A percentile compares a stretch with the other conserved stretches of the same genome.
These are phyloP conservation scores for Auriculariales sp. DNA, from an alignment of 768 basidiomycete species.

Conservation along the genomic window DNA sequence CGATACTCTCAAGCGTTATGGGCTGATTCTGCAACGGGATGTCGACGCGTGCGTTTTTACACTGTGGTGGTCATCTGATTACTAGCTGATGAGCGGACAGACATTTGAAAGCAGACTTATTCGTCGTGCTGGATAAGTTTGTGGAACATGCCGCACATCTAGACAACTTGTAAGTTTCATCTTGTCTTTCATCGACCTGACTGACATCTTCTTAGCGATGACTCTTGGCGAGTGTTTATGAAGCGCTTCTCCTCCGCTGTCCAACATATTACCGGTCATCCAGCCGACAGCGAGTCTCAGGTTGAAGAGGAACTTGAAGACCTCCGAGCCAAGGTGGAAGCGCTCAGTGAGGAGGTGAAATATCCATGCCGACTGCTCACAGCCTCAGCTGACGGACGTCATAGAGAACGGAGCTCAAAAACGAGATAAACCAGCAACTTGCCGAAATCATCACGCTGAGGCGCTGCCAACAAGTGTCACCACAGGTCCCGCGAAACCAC, in stretches of 20 bases:
- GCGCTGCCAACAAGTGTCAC: slow-evolving; percentile 28
- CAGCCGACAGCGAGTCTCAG: slow-evolving; percentile 28
- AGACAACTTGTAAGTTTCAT: slow-evolving; percentile 47
- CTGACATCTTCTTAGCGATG: slow-evolving; percentile 31
- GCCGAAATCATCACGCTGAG: slow-evolving; percentile 52
- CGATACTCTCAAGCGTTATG: slow-evolving; percentile 42
- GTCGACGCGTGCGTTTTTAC: slow-evolving; percentile 38
- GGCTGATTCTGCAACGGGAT: slow-evolving; percentile 40
- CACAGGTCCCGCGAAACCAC: slow-evolving; percentile 22
- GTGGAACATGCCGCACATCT: slow-evolving; percentile 43
- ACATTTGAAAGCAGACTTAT: slow-evolving; percentile 43
- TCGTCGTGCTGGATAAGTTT: slow-evolving; percentile 50
- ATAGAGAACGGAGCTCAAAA: slow-evolving; percentile 36
- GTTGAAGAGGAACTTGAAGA: slow-evolving; percentile 48
- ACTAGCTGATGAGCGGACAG: slow-evolving; percentile 19
- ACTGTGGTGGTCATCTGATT: background rate
- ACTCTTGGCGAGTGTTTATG: slow-evolving; percentile 48
- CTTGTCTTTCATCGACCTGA: slow-evolving; percentile 1
- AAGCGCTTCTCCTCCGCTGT: slow-evolving; percentile 46
- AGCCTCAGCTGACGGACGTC: background rate
- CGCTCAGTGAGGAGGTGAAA: slow-evolving; percentile 54
- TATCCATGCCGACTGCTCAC: too few species aligned
- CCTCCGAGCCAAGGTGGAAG: slow-evolving; percentile 44
- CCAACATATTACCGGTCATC: slow-evolving; percentile 50
- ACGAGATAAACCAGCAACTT: slow-evolving; percentile 44